Evolutionary conservation across 2,329 filamentous ascomycete species (phyloP), one percentile per base, ranked within the genome.

Genomic region (Periconia macrospinosa): DNA sequence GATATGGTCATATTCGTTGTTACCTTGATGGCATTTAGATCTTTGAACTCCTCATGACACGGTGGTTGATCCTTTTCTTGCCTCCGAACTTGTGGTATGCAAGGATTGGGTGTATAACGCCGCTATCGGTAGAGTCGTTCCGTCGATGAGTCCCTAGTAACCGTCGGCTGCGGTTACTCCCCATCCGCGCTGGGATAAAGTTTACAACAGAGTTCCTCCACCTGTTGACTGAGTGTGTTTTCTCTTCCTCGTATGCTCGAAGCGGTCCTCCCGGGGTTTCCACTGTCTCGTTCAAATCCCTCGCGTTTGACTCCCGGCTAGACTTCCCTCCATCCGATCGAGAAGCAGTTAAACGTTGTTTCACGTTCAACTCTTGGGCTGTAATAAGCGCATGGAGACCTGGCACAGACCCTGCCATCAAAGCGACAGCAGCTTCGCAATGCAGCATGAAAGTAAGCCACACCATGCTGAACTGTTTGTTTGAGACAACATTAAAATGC

Each of bases 391-490:
- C 57, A 14, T 52, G 56, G 11, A 59, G 51, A n/a, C 53, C 56
- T 1, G 54, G 54, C 1, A 55, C 42, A 9, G 54, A 56, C 14
- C 57, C 57, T 5, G 57, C 51, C 51, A 59, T 46, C 15, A 59
- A 49, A 10, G 57, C 54, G 14, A 59, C 47, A 5, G 57, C 49
- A 11, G 54, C 57, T 47, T 59, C 57, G 42, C 54, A 56, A 44
- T 59, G 57, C 10, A 59, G 45, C 51, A 55, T 53, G 47, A 59
- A 57, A 7, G 45, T 48, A 33, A 55, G 43, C 57, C 57, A 59
- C 1, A 51, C 51, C 19, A 46, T 45, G 6, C 40, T 47, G 33
- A 55, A 55, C 23, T 53, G 47, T 30, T 35, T 33, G 35, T 49
- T 55, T 6, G 49, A 47, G 9, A 49, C 45, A 44, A 57, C 40